phyloP scores from a whole-genome alignment of 2,329 filamentous ascomycete species.

The Cercospora sp. region DNA sequence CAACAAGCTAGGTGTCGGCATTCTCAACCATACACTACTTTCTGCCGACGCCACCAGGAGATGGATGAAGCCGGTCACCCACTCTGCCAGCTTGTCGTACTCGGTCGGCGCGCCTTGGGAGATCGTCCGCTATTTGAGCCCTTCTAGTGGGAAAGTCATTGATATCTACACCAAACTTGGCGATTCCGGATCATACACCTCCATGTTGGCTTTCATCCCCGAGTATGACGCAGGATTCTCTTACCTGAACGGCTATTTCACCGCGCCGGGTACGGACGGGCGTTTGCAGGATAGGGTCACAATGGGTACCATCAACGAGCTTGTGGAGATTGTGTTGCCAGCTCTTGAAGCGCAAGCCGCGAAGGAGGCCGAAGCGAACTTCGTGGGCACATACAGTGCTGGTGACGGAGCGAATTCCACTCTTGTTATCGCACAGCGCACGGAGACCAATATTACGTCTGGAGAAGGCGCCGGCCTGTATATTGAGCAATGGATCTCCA shows the following conservation, averaged over 20 bases:
- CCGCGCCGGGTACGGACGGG: not conserved
- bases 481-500: not conserved
- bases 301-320: not conserved
- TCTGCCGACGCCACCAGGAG: constrained; percentile 42
- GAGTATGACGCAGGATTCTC: constrained; percentile 50
- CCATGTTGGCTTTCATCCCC: constrained; percentile 44
- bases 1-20: constrained; percentile 8
- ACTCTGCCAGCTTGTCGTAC: constrained; percentile 42
- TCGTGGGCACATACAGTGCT: not conserved
- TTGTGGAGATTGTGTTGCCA: not conserved
- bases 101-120: constrained; percentile 52
- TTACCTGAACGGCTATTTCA: constrained; percentile 35
- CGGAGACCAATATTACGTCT: not conserved
- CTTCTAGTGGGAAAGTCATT: constrained; percentile 39
- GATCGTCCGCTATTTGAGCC: constrained; percentile 35
- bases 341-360: not conserved
- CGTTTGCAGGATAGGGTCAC: not conserved
- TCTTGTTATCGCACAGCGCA: not conserved
- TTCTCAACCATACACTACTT: constrained; percentile 7
- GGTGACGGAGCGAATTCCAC: not conserved
- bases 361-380: not conserved
- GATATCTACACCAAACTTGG: constrained; percentile 53
- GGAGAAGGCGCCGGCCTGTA: not conserved
- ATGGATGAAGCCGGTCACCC: constrained; percentile 49
- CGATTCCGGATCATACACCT: constrained; percentile 35